Evolutionary conservation across 2,329 filamentous ascomycete species (phyloP).

Genomic region (Westerdykella ornata): DNA sequence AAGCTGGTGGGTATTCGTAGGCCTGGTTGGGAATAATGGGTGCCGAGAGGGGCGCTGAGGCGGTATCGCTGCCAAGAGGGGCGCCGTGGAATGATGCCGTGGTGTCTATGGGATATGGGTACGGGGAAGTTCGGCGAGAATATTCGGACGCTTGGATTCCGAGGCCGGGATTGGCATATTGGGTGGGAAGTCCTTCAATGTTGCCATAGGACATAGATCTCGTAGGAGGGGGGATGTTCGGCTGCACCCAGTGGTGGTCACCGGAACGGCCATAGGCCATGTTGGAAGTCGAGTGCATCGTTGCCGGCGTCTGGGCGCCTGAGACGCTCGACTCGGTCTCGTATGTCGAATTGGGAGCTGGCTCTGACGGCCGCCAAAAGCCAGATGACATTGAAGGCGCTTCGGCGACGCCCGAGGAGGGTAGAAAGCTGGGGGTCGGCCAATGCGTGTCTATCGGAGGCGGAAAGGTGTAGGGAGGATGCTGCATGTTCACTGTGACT

Average conservation of each 20-base stretch:
- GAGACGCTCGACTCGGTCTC: conserved; percentile 34
- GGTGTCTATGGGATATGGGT: conserved; percentile 34
- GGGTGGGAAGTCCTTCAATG: conserved; percentile 32
- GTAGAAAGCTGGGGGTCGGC: conserved; percentile 26
- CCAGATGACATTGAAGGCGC: conserved; percentile 27
- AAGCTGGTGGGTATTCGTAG: conserved; percentile 26
- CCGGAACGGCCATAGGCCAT: conserved; percentile 30
- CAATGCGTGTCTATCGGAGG: conserved; percentile 35
- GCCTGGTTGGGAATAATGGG: conserved; percentile 27
- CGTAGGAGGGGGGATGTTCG: conserved; percentile 26
- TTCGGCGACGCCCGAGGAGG: conserved; percentile 32
- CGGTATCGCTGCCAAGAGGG: conserved; percentile 21
- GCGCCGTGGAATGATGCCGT: conserved; percentile 19
- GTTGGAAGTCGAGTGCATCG: conserved; percentile 33
- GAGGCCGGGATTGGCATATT: conserved; percentile 27
- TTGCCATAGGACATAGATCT: conserved; percentile 38
- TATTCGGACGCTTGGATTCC: conserved; percentile 29
- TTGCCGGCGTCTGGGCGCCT: conserved; percentile 29
- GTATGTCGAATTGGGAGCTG: conserved; percentile 30
- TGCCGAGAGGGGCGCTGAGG: conserved; percentile 30
- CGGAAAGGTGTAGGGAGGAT: conserved; percentile 29
- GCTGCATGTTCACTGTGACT: conserved; percentile 26
- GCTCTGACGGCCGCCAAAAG: conserved; percentile 33
- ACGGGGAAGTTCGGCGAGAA: conserved; percentile 28
- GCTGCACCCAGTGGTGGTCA: conserved; percentile 26